Conservation (phyloP, 1,284 basidiomycete species). For the Trichosporon inkin region DNA sequence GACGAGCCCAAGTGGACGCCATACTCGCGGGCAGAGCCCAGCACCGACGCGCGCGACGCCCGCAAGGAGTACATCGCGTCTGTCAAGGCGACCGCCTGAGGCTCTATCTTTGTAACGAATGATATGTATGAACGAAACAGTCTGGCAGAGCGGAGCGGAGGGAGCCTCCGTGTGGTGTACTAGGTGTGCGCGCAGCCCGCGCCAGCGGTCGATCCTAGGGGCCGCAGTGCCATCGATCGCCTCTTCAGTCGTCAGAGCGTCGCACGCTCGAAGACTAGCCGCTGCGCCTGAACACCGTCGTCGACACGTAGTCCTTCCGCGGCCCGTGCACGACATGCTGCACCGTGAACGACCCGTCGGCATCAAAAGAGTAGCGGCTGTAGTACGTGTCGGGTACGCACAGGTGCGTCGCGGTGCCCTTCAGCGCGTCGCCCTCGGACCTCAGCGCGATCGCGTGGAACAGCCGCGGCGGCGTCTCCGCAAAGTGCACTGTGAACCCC, state of each 20-base stretch:
- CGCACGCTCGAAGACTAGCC: too few relatives aligned
- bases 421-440: background rate
- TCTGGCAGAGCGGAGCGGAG: background rate
- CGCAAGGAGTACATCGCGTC: slow-evolving; percentile 60
- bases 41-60: slow-evolving; percentile 60
- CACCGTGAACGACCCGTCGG: background rate
- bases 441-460: background rate
- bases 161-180: too few relatives aligned
- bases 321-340: background rate
- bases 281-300: background rate
- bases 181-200: too few relatives aligned
- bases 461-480: background rate
- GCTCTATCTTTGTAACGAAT: background rate
- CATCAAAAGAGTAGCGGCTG: background rate
- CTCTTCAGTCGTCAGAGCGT: too few relatives aligned
- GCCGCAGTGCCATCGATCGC: too few relatives aligned
- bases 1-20: slow-evolving; percentile 85
- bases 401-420: background rate
- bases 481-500: background rate
- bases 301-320: background rate
- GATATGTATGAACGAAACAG: slow-evolving; percentile 9
- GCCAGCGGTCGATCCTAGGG: too few relatives aligned
- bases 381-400: background rate
- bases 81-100: background rate
- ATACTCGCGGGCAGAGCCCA: slow-evolving; percentile 60